Percentiles rank a stretch among this genome's conserved stretches.
Conservation (phyloP, 148 eudicot species). For the Camellia japonica region DNA sequence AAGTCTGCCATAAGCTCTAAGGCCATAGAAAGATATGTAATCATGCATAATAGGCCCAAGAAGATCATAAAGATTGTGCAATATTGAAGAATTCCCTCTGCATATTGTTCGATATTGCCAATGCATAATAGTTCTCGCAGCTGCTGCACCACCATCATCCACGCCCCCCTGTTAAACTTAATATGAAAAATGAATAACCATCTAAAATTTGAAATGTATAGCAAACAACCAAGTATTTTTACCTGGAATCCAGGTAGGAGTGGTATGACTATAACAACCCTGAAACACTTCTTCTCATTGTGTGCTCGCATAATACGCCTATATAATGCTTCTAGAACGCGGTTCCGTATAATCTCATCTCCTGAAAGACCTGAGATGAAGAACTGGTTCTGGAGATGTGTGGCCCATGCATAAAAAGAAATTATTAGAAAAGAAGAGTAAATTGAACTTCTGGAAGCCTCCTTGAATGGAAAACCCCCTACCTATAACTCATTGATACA, state of each 20-base stretch:
- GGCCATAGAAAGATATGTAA: conserved; percentile 94
- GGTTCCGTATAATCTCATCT: conserved; percentile 82
- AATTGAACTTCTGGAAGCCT: conserved; percentile 6
- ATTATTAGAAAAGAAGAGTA: conserved; percentile 25
- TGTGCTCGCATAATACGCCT: conserved; percentile 81
- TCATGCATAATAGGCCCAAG: conserved; percentile 82
- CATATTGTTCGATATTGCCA: conserved; percentile 99
- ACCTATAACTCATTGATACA: neutral
- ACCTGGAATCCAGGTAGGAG: conserved; percentile 99
- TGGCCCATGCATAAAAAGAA: conserved; percentile 21
- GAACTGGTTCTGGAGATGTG: conserved; percentile 82
- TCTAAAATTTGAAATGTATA: neutral
- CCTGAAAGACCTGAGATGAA: conserved; percentile 97
- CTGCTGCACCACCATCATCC: conserved; percentile 97
- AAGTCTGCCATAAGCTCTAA: conserved; percentile 86
- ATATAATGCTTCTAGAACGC: conserved; percentile 80
- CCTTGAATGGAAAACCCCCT: neutral
- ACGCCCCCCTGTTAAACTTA: conserved; percentile 70
- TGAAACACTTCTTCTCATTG: conserved; percentile 82
- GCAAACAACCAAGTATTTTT: conserved; percentile 11
- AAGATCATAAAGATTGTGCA: conserved; percentile 76
- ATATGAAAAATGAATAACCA: conserved; percentile 9
- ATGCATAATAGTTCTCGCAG: conserved; percentile 97
- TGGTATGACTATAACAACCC: conserved; percentile 88
- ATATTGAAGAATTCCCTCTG: conserved; percentile 76